Evolutionary conservation across 2,329 filamentous ascomycete genomes (phyloP).

Genomic region (Fusarium incarnatum): DNA sequence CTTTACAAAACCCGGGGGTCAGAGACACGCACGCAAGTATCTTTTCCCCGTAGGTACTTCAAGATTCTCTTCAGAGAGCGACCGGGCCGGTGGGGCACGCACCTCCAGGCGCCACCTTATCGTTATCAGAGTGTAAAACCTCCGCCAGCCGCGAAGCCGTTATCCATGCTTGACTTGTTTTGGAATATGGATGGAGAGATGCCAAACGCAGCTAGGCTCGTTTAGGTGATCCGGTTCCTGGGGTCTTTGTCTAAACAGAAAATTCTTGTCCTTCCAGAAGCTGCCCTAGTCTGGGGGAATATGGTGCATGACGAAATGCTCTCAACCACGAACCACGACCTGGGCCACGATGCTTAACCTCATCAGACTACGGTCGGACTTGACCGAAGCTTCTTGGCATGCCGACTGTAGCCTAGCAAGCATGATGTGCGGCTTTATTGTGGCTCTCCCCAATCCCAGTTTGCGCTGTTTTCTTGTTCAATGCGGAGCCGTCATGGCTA

Average conservation of each 20-base stretch:
- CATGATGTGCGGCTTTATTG: slow-evolving; percentile 42
- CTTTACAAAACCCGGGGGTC: slow-evolving; percentile 46
- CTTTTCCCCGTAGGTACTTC: slow-evolving; percentile 49
- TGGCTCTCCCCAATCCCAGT: slow-evolving; percentile 34
- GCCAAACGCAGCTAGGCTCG: slow-evolving; percentile 28
- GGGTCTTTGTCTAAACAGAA: slow-evolving; percentile 33
- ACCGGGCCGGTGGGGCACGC: slow-evolving; percentile 46
- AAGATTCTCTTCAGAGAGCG: slow-evolving; percentile 25
- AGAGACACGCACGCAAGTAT: slow-evolving; percentile 41
- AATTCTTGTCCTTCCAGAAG: slow-evolving; percentile 50
- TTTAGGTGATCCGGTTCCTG: slow-evolving; percentile 21
- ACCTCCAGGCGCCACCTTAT: slow-evolving; percentile 22
- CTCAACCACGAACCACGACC: slow-evolving; percentile 29
- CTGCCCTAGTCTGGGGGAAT: slow-evolving; percentile 38
- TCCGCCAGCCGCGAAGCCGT: slow-evolving; percentile 36
- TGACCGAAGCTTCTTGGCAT: slow-evolving; percentile 44
- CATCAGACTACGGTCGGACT: slow-evolving; percentile 45
- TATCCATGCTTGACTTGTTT: slow-evolving; percentile 26
- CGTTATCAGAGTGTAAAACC: slow-evolving; percentile 29
- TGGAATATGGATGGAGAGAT: slow-evolving; percentile 26
- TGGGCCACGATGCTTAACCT: slow-evolving; percentile 37
- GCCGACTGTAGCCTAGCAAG: slow-evolving; percentile 45
- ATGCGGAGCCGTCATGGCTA: slow-evolving; percentile 34
- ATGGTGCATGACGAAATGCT: slow-evolving; percentile 38
- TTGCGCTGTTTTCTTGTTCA: slow-evolving; percentile 39